Evolutionary conservation across 2,329 filamentous ascomycete species (phyloP), one percentile per base, ranked within the genome.

Genomic region (Neospermospora avenae): DNA sequence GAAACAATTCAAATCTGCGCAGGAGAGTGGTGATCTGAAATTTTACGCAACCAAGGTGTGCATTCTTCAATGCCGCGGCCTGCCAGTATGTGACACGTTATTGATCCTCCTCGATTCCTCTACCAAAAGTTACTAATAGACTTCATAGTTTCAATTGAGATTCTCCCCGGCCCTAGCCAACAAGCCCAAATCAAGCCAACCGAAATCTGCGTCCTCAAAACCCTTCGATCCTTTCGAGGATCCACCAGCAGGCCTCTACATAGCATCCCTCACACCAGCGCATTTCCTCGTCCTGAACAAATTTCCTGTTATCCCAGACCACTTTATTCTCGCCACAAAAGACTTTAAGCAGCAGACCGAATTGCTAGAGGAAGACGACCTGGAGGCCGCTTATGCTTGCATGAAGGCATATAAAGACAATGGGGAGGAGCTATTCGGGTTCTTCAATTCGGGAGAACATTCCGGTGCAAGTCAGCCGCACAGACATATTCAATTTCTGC

Each of bases 281-380:
- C 87, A 91, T 72, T 79, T 81, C 60, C 78, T 91, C 44, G 83
- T 91, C 1, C 77, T 91, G 42, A 91, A 91, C 77, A 91, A 91
- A 73, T 91, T 88, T 67, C 87, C 88, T 52, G 75, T 91, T 52
- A 86, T 89, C 35, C 81, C 83, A 0, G 80, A 86, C 67, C 88
- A 91, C 74, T 89, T 89, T 70, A 89, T 91, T 66, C 79, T 91
- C 51, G 82, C 84, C 0, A 91, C 88, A 0, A 81, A 75, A n/a
- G 72, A 75, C 1, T 85, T 86, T 71, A 82, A 84, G 69, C 75
- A 77, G n/a, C 88, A 91, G 76, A 85, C 83, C 1, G 77, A 87
- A 65, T 69, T 86, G 4, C 77, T 91, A 1, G 85, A 86, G 54
- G 72, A 75, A 13, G 76, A 75, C 25, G 88, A 91, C 67, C 74